Conservation (phyloP, 805 yeast species). For the Ogataea methylovora region DNA sequence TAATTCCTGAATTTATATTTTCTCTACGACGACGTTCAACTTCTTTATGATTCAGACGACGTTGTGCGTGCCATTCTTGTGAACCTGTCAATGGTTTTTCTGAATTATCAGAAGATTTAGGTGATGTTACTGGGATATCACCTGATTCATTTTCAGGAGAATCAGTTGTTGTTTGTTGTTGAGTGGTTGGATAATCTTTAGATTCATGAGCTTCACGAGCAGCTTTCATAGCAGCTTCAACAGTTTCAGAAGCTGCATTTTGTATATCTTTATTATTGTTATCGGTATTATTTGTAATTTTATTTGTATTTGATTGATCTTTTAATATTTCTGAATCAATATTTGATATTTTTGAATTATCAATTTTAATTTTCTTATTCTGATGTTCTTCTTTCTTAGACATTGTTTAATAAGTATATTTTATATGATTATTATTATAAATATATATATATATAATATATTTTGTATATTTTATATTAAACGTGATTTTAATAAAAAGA, state of each 20-base stretch:
- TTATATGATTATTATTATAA: no score
- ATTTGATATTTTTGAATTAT: no score
- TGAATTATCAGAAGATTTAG: neutral
- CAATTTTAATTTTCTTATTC: no score
- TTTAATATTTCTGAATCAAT: no score
- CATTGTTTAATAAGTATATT: no score
- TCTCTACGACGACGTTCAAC: slow-evolving; percentile 92
- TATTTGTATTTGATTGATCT: no score
- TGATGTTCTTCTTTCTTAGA: no score
- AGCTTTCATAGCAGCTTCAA: neutral
- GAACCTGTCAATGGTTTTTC: slow-evolving; percentile 67
- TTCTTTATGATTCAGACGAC: slow-evolving; percentile 90
- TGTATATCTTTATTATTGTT: no score
- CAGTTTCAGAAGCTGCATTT: neutral
- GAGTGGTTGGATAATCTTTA: neutral
- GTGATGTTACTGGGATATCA: neutral
- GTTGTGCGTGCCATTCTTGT: slow-evolving; percentile 75
- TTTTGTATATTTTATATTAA: no score
- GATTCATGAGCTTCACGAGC: slow-evolving; percentile 2
- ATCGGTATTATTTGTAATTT: no score
- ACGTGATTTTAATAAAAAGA: no score
- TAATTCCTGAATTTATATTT: slow-evolving; percentile 80
- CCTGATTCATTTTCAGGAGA: neutral
- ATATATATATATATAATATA: no score
- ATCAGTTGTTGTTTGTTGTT: neutral